phyloP scores from a whole-genome alignment of 352 stramenopile species.

The Phytophthora multivora region DNA sequence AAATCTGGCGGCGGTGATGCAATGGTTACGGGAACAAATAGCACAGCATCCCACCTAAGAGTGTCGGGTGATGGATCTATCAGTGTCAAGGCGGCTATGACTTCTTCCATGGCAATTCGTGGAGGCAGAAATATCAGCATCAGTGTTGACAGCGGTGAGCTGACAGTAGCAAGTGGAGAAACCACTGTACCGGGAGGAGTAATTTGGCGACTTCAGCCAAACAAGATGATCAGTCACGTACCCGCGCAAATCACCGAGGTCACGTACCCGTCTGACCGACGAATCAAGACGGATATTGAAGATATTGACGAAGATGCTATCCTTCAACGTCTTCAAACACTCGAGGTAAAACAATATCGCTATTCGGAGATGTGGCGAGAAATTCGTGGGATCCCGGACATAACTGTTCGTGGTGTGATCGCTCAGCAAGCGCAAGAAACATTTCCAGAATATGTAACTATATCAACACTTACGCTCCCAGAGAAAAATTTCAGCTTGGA shows the following conservation, averaged over 20 bases:
- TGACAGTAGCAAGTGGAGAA: conserved; percentile 56
- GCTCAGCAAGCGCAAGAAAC: conserved; percentile 91
- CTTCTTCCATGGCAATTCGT: conserved; percentile 47
- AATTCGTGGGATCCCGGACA: conserved; percentile 81
- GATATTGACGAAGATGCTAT: conserved; percentile 90
- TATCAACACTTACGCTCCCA: conserved; percentile 82
- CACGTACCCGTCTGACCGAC: conserved; percentile 91
- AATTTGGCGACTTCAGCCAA: conserved; percentile 54
- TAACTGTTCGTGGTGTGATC: conserved; percentile 90
- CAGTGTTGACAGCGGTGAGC: conserved; percentile 50
- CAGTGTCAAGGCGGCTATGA: conserved; percentile 31
- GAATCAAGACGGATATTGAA: conserved; percentile 94
- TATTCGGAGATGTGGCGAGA: conserved; percentile 92
- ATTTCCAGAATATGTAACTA: conserved; percentile 93
- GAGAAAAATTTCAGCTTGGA: conserved; percentile 91
- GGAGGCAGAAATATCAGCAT: conserved; percentile 57
- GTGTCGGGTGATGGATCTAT: conserved; percentile 42
- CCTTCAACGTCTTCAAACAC: conserved; percentile 84
- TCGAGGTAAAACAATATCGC: conserved; percentile 91
- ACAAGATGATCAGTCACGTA: conserved; percentile 72
- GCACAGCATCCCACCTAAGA: conserved; percentile 27
- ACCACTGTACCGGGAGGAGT: conserved; percentile 51
- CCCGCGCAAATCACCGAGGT: conserved; percentile 91
- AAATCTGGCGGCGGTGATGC: conserved; percentile 36
- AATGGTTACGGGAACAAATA: conserved; percentile 26